Percentiles rank a stretch among this genome's conserved stretches.
These are phyloP conservation scores for Phellinidium pouzarii DNA, from an alignment of 1,284 basidiomycete species.

Conservation along the genomic window DNA sequence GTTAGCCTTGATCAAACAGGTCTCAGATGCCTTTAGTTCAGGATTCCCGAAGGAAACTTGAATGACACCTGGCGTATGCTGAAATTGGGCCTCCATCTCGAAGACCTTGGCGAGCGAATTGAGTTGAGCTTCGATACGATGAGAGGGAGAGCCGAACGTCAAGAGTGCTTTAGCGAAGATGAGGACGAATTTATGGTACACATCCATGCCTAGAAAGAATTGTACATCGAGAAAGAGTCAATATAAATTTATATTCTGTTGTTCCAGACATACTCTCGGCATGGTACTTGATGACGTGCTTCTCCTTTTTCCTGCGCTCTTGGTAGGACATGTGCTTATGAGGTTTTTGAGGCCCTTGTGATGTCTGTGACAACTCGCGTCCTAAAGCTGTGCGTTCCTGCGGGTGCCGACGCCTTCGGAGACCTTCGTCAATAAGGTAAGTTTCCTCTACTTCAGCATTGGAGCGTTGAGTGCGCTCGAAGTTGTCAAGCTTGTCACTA, in stretches of 20 bases:
- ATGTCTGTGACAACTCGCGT: background rate
- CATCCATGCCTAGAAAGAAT: slow-evolving; percentile 45
- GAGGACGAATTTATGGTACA: slow-evolving; percentile 71
- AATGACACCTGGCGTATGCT: slow-evolving; percentile 74
- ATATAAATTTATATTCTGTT: background rate
- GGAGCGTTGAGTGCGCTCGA: slow-evolving; percentile 8
- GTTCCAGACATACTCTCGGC: slow-evolving; percentile 7
- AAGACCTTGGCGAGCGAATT: slow-evolving; percentile 46
- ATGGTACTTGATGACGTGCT: slow-evolving; percentile 15
- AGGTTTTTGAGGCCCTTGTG: background rate
- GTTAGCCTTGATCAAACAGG: slow-evolving; percentile 71
- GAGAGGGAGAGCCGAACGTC: slow-evolving; percentile 79
- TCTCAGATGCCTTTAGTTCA: slow-evolving; percentile 52
- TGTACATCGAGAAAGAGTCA: background rate
- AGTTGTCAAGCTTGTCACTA: slow-evolving; percentile 11
- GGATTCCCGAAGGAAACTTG: slow-evolving; percentile 71
- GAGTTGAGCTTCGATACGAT: slow-evolving; percentile 80
- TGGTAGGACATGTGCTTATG: slow-evolving; percentile 10
- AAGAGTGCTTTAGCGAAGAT: slow-evolving; percentile 78
- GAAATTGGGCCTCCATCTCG: slow-evolving; percentile 62
- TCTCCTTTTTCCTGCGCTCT: slow-evolving; percentile 15
- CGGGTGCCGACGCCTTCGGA: slow-evolving; percentile 4
- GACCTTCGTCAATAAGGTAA: slow-evolving; percentile 14
- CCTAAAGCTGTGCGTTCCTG: background rate
- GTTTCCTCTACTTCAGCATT: slow-evolving; percentile 16